Percentiles rank a stretch among this genome's conserved stretches.
These are phyloP conservation scores for Arthroderma uncinatum DNA, from an alignment of 2,329 filamentous ascomycete species.

Conservation along the genomic window DNA sequence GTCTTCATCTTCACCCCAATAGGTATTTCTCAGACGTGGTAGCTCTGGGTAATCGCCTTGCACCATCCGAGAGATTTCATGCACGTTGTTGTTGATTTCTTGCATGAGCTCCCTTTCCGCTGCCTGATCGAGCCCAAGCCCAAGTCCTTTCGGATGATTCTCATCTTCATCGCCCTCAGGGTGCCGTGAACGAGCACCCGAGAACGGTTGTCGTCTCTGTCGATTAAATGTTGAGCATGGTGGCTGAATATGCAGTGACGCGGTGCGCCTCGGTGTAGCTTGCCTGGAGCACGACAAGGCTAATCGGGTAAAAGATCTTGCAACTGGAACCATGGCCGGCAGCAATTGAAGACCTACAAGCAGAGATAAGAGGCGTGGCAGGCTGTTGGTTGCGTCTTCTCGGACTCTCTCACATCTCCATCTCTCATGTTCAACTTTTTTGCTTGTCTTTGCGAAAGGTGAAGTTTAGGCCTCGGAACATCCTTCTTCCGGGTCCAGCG, in stretches of 20 bases:
- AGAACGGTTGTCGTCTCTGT: background rate
- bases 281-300: constrained; percentile 25
- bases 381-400: background rate
- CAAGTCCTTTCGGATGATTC: background rate
- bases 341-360: constrained; percentile 6
- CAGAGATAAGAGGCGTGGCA: background rate
- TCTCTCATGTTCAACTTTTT: background rate
- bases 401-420: background rate
- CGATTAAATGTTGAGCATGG: constrained; percentile 9
- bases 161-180: constrained; percentile 9
- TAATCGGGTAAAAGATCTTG: constrained; percentile 30
- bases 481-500: background rate
- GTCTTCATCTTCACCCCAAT: constrained; percentile 36
- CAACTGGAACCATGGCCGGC: constrained; percentile 30
- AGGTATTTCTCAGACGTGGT: constrained; percentile 21
- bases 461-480: background rate
- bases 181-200: background rate
- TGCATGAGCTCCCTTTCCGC: background rate
- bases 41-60: constrained; percentile 24
- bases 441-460: constrained; percentile 7
- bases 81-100: constrained; percentile 23
- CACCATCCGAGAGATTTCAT: constrained; percentile 24
- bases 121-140: background rate
- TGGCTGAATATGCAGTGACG: background rate
- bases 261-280: constrained; percentile 11